Base-by-base conservation (phyloP, 176 grass and related monocot species). In the Ananas comosus region DNA sequence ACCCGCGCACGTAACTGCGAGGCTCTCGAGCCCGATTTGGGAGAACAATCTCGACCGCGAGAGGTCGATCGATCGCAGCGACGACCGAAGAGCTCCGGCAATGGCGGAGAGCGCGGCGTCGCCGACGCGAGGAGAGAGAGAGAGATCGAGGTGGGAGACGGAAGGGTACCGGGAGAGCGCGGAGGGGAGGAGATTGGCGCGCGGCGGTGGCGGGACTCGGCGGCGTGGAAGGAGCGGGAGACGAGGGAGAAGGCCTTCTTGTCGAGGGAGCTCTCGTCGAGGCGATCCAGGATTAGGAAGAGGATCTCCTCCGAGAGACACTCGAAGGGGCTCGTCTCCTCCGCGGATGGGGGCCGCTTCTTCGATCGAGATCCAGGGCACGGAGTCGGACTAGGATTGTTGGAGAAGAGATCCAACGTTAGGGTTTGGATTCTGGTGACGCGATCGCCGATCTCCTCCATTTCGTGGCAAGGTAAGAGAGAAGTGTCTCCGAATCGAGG, bases 191-290 rank as follows among this genome's bases (percentile, higher is more conserved):
- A 88, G 82, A 49, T 88, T 76, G 2, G 84, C 68, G 51, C 89
- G 11, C 94, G 80, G 16, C 86, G 94, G 82, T 97, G 94, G 69
- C 86, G 80, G 1, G 86, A 65, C 72, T 97, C 94, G 1, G 85
- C 86, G 42, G 77, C 67, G 69, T 72, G 83, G 84, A 91, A 97
- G 13, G 86, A 78, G 47, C 84, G 87, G 22, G 89, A 97, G 56
- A 88, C 84, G 27, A 88, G 74, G 0, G 93, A 69, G 77, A 97
- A 92, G 49, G 89, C 74, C 66, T 97, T 97, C 76, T 81, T 75
- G n/a, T 83, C 79, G 28, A 79, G 64, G 6, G 86, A 88, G 47
- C 85, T 81, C 12, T 74, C 21, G 2, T 63, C 69, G 9, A 81
- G 70, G 12, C 82, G 69, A 80, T 97, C 94, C 29, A 97, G 76